Percentiles rank a stretch among this genome's conserved stretches.
phyloP scores from a whole-genome alignment of 768 basidiomycete species.

The Tricholoma sp. region DNA sequence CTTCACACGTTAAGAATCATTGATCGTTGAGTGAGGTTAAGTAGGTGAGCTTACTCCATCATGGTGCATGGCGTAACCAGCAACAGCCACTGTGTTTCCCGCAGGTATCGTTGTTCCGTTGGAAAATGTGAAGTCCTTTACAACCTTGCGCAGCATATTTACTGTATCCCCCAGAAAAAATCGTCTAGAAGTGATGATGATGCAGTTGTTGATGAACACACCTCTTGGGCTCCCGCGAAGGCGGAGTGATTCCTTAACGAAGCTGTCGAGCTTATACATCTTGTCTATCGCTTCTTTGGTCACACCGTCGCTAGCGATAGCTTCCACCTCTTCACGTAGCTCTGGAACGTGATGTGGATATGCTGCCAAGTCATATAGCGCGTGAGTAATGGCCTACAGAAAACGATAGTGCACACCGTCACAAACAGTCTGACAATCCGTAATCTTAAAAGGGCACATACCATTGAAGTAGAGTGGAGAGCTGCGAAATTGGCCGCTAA shows the following conservation, averaged over 20 bases:
- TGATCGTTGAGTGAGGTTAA: background rate
- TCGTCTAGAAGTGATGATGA: slow-evolving; percentile 9
- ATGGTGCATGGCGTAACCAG: slow-evolving; percentile 25
- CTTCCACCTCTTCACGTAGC: slow-evolving; percentile 29
- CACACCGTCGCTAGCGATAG: slow-evolving; percentile 9
- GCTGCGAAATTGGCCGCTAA: slow-evolving; percentile 31
- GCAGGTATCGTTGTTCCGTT: slow-evolving; percentile 38
- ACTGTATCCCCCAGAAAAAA: slow-evolving; percentile 3
- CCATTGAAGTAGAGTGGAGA: slow-evolving; percentile 25
- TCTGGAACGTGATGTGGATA: slow-evolving; percentile 20
- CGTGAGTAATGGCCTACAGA: slow-evolving; percentile 23
- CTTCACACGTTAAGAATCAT: background rate
- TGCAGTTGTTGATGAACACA: slow-evolving; percentile 7
- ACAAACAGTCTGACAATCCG: background rate
- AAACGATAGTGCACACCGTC: background rate
- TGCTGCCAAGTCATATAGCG: slow-evolving; percentile 23
- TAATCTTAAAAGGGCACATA: slow-evolving; percentile 1
- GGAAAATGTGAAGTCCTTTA: slow-evolving; percentile 37
- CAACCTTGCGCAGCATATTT: slow-evolving; percentile 22
- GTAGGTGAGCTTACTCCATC: background rate
- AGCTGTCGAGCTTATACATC: slow-evolving; percentile 41
- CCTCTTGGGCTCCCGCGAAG: slow-evolving; percentile 20
- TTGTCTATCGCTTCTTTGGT: slow-evolving; percentile 23
- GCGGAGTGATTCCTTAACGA: slow-evolving; percentile 35
- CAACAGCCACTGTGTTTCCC: slow-evolving; percentile 28